Base-by-base conservation (phyloP, 139 green algal genomes). In the Prasinococcaceae sp. region DNA sequence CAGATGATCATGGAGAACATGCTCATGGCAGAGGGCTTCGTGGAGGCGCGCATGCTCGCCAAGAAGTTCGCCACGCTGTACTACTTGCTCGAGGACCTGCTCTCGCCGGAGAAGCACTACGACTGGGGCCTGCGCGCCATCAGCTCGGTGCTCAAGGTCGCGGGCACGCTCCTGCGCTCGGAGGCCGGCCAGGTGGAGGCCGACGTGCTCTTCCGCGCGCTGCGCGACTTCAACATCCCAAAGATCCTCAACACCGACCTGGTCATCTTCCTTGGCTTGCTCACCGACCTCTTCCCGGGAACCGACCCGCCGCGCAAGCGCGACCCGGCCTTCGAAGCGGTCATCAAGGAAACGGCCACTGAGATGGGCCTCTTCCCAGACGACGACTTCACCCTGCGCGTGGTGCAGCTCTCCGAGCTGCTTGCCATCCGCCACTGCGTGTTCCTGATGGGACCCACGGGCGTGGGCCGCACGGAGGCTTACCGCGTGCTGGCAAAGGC, bases 1-100 rank as follows among this genome's bases (percentile, higher is more conserved):
- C 77, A 88, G 68, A 71, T 88, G 22, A 88, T 88, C 55, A 88
- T 88, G 72, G 77, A 88, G 72, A 88, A 88, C 58, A 88, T 88
- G 80, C 75, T 88, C 52, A 88, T 88, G 80, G 77, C 80, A 9
- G 80, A 85, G 60, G 80, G 77, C 48, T 85, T 85, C 57, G 78
- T 83, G 23, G 74, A 84, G 65, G 76, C 79, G n/a, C 79, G 82
- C 63, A 78, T 84, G 59, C 69, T 86, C 32, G 76, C 79, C 24
- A 84, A 84, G 74, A 86, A 86, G 68, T 86, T 86, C 63, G 79
- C 79, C 9, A 73, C 70, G 27, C 62, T 88, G 28, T 88, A 88
- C 63, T 83, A 79, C 67, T 61, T 85, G 55, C 69, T 85, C 37
- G 80, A 88, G 66, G 80, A 88, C 64, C 61, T 88, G 54, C 75